Base-by-base conservation (phyloP, 345 rosid species). In the Eucalyptus albens region DNA sequence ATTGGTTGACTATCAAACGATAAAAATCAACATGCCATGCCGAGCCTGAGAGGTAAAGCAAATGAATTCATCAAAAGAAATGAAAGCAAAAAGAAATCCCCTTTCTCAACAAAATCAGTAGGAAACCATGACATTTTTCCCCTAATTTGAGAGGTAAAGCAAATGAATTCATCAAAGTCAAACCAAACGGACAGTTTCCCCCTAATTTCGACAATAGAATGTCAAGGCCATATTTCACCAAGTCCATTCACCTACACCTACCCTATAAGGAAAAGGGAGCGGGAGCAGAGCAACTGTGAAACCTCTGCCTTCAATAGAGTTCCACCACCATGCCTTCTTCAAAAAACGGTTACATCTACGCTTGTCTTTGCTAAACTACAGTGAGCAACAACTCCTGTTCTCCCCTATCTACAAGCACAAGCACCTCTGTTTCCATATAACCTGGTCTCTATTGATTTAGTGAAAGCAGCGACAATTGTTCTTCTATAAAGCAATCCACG, bases 401-500 rank as follows among this genome's bases (percentile, higher is more conserved):
- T 77, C 47, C 29, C 29, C 15, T 77, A 77, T 21, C 29, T 40
- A 21, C 47, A 40, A 77, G 47, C 29, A 21, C 29, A 40, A 77
- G 85, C 29, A 77, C 85, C 47, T 11, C 9, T 6, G 29, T 40
- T 40, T 77, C 27, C 85, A 26, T 11, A 19, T 21, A 21, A 77
- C 9, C 47, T 55, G 89, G 86, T 65, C 56, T 50, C 88, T 89
- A 91, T 44, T 93, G 89, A 80, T 93, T 90, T 37, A 93, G 22
- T 90, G 92, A 45, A 88, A 92, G 87, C 53, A 89, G 62, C 2
- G 88, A 59, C 62, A 93, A 44, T 19, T 91, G 92, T 81, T 93
- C 93, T 85, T 92, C 93, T 29, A 93, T 90, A 42, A 89, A 90
- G 88, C 93, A 91, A 89, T 93, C 93, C 6, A 93, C 97, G 90